Conservation (phyloP, 1,284 basidiomycete species). For the Kwoniella shivajii region DNA sequence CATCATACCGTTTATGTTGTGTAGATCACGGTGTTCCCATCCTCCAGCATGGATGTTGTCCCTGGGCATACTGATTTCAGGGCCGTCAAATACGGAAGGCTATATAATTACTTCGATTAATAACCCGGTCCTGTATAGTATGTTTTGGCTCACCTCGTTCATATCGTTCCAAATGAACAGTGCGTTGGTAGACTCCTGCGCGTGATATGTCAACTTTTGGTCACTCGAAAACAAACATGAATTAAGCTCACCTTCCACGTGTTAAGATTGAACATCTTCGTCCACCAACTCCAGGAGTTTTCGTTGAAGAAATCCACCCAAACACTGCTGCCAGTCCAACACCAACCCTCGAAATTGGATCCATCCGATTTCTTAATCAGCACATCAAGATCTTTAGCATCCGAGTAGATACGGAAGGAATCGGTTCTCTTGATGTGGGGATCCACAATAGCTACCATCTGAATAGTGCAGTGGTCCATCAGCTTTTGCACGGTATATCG, state of each 20-base stretch:
- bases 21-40: slow-evolving; percentile 95
- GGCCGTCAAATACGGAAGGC: slow-evolving; percentile 97
- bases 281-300: slow-evolving; percentile 88
- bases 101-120: no score
- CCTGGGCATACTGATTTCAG: slow-evolving; percentile 95
- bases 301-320: slow-evolving; percentile 99
- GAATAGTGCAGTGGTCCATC: background rate
- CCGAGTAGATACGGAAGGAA: slow-evolving; percentile 81
- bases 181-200: slow-evolving; percentile 63
- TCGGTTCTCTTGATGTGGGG: slow-evolving; percentile 88
- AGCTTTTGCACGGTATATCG: background rate
- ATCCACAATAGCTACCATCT: slow-evolving; percentile 98
- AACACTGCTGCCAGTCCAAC: slow-evolving; percentile 92
- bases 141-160: slow-evolving; percentile 74
- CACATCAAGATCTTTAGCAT: slow-evolving; percentile 76
- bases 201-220: background rate
- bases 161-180: slow-evolving; percentile 98
- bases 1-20: slow-evolving; percentile 56
- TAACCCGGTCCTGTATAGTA: no score
- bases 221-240: background rate
- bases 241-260: slow-evolving; percentile 52
- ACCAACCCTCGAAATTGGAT: slow-evolving; percentile 94
- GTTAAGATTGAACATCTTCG: slow-evolving; percentile 71
- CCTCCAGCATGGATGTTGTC: slow-evolving; percentile 86
- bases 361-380: slow-evolving; percentile 82